Percentiles rank a stretch among this genome's conserved stretches.
These are phyloP conservation scores for Kitagawia praeruptora DNA, from an alignment of 129 eudicot species.

Conservation along the genomic window DNA sequence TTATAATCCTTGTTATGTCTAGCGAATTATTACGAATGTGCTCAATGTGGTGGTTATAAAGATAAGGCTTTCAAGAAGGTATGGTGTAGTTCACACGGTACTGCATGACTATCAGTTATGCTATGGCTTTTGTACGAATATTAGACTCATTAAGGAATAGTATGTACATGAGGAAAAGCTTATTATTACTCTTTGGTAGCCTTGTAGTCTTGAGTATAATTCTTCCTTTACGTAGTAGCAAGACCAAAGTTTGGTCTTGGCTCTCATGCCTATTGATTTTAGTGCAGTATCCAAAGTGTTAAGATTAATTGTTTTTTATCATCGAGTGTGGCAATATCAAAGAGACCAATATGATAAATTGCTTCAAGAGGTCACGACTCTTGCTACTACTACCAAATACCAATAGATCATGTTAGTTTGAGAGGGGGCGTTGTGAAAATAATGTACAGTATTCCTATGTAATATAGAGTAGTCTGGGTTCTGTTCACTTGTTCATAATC, in stretches of 20 bases:
- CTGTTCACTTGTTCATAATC: background rate
- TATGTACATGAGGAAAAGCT: background rate
- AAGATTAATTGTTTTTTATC: background rate
- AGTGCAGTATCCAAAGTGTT: background rate
- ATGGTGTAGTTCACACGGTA: background rate
- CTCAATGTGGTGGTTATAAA: background rate
- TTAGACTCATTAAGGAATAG: background rate
- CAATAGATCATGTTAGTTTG: background rate
- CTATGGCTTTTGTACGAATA: background rate
- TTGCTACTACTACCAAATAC: background rate
- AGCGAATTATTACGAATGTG: background rate
- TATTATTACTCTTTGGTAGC: background rate
- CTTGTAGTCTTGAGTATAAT: background rate
- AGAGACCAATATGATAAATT: background rate
- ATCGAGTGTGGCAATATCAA: background rate
- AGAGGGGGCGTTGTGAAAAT: background rate
- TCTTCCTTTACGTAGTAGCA: background rate
- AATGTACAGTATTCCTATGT: background rate
- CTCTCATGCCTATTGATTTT: background rate
- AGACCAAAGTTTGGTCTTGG: background rate
- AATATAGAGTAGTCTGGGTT: background rate
- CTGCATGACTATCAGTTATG: background rate
- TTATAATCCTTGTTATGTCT: background rate
- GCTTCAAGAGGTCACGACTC: background rate
- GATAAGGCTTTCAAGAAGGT: background rate